phyloP scores from a whole-genome alignment of 495 filamentous ascomycete genomes.

The Penicillium cosmopolitanum region DNA sequence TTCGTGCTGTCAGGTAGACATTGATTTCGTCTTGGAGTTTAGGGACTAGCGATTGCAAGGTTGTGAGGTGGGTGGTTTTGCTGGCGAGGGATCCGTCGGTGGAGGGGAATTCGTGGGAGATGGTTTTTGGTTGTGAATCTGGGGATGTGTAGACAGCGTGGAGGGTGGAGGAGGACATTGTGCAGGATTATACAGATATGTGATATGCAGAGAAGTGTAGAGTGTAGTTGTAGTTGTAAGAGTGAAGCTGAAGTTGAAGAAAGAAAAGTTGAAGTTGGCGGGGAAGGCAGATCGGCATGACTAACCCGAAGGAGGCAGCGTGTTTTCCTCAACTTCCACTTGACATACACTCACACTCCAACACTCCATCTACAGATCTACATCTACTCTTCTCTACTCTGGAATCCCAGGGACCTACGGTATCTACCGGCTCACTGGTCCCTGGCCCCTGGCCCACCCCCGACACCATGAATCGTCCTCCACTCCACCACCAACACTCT shows the following conservation, averaged over 20 bases:
- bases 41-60: constrained; percentile 63
- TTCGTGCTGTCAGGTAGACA: constrained; percentile 76
- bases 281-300: constrained; percentile 12
- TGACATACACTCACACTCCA: no score
- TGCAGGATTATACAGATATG: neutral
- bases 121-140: constrained; percentile 35
- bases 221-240: neutral
- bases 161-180: constrained; percentile 32
- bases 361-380: no score
- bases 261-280: no score
- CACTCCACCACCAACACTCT: constrained; percentile 4
- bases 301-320: neutral
- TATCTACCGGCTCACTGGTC: neutral
- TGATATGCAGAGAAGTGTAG: neutral
- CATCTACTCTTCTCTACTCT: no score
- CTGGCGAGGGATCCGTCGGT: constrained; percentile 40
- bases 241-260: neutral
- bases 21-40: constrained; percentile 77
- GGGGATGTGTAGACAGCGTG: constrained; percentile 64
- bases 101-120: constrained; percentile 47
- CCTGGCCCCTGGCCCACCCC: neutral
- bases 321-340: no score
- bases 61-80: constrained; percentile 68
- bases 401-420: no score
- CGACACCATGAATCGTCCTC: neutral